Percentiles rank a stretch among this genome's conserved stretches.
Conservation (phyloP, 768 basidiomycete species). For the Termitomyces sp. region DNA sequence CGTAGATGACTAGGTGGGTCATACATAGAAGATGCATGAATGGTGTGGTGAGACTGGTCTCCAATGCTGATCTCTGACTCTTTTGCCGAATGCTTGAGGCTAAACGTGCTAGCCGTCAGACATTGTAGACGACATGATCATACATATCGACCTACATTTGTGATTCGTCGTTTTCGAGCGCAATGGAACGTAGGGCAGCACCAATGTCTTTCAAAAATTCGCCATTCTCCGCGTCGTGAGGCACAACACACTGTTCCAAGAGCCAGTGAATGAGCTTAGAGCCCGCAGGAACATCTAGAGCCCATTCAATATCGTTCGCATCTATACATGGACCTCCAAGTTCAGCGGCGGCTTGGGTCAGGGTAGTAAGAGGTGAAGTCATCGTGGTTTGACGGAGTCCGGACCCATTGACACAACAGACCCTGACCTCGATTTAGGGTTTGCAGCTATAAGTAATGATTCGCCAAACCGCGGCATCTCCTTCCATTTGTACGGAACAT, state of each 20-base stretch:
- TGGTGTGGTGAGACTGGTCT: not conserved
- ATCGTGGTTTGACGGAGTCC: no score
- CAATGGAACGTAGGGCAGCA: constrained; percentile 27
- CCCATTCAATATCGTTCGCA: constrained; percentile 32
- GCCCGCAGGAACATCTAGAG: constrained; percentile 30
- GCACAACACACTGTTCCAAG: constrained; percentile 23
- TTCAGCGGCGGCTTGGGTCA: constrained; percentile 19
- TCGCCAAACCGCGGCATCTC: no score
- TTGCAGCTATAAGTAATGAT: no score
- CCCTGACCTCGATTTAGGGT: no score
- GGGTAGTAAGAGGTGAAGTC: not conserved
- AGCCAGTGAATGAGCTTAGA: constrained; percentile 30
- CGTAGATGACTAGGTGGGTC: constrained; percentile 21
- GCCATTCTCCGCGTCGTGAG: constrained; percentile 11
- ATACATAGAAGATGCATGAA: constrained; percentile 16
- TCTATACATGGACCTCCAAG: constrained; percentile 31
- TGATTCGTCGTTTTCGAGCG: constrained; percentile 30
- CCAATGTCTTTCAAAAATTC: constrained; percentile 4
- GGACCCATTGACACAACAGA: no score
- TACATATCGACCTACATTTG: constrained; percentile 21
- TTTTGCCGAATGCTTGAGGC: constrained; percentile 15
- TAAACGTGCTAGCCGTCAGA: not conserved
- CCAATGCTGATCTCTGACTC: not conserved
- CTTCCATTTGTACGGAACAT: constrained; percentile 39
- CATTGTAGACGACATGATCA: not conserved